Conservation (phyloP, 306 rosid genomes). For the Canavalia ensiformis region DNA sequence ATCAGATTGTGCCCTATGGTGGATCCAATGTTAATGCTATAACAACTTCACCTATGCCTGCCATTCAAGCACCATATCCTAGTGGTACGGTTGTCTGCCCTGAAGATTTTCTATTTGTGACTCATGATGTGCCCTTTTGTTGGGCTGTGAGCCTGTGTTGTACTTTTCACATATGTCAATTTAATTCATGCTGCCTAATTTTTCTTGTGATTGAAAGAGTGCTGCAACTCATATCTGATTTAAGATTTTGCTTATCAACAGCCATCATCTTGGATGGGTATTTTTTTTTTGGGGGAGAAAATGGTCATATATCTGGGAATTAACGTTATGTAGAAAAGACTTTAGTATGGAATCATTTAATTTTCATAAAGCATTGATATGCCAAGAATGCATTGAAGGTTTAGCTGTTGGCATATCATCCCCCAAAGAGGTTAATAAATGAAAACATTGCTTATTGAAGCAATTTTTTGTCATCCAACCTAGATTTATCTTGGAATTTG, state of each 20-base stretch:
- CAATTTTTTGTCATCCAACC: constrained; percentile 8
- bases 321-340: constrained; percentile 4
- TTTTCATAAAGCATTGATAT: constrained; percentile 13
- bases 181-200: background rate
- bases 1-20: constrained; percentile 84
- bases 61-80: constrained; percentile 85
- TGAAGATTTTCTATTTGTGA: constrained; percentile 13
- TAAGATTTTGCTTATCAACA: constrained; percentile 10
- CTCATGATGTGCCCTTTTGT: constrained; percentile 13
- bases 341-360: background rate
- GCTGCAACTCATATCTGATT: background rate
- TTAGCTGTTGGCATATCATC: constrained; percentile 17
- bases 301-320: constrained; percentile 6
- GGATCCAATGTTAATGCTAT: constrained; percentile 79
- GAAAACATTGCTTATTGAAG: constrained; percentile 6
- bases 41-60: constrained; percentile 79
- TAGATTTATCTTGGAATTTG: background rate
- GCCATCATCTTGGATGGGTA: constrained; percentile 26
- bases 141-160: constrained; percentile 32
- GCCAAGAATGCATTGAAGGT: constrained; percentile 6
- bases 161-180: constrained; percentile 22
- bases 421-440: background rate
- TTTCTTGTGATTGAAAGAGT: constrained; percentile 3
- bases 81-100: constrained; percentile 62
- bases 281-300: background rate